Evolutionary conservation across 345 rosid genomes (phyloP), one percentile per base, ranked within the genome.

Genomic region (Bruguiera gymnorhiza): DNA sequence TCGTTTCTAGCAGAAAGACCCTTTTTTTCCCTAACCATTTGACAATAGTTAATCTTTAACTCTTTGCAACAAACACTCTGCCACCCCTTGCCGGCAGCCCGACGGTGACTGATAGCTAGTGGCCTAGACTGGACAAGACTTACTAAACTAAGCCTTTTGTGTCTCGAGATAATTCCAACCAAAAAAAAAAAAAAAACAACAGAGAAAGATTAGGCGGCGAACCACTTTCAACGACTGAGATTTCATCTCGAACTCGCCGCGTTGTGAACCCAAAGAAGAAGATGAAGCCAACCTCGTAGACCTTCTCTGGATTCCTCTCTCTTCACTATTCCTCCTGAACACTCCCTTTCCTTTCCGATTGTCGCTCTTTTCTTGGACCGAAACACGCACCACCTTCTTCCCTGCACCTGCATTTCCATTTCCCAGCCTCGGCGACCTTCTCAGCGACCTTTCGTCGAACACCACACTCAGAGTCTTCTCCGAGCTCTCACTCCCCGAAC

Each of bases 221-320:
- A 56, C 60, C 60, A 23, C 10, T 26, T 56, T 56, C 24, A 20
- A 21, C 6, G 60, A 21, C 11, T 13, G 60, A 5, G 60, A 56
- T 15, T 56, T 20, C 60, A 56, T 23, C 60, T 23, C 16, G 60
- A 56, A 56, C 24, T 23, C 16, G 3, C 60, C 26, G 21, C 6
- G 26, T 21, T 6, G 59, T n/a, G 5, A 21, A 55, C 1, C 13
- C 9, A 5, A 27, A n/a, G 51, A 3, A 63, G 51, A 39, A n/a
- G 53, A 20, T n/a, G 53, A 20, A 51, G 75, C 43, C 2, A 23
- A 18, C 37, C 50, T 27, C 21, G 70, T 55, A 15, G 75, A 57
- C 50, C 50, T 15, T 27, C n/a, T 21, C 11, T 53, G 24, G 23
- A 53, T 53, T 53, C 10, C 57, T 53, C n/a, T 10, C 57, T 53